Conservation (phyloP, 75 land plant genomes). For the Azolla pinnata region DNA sequence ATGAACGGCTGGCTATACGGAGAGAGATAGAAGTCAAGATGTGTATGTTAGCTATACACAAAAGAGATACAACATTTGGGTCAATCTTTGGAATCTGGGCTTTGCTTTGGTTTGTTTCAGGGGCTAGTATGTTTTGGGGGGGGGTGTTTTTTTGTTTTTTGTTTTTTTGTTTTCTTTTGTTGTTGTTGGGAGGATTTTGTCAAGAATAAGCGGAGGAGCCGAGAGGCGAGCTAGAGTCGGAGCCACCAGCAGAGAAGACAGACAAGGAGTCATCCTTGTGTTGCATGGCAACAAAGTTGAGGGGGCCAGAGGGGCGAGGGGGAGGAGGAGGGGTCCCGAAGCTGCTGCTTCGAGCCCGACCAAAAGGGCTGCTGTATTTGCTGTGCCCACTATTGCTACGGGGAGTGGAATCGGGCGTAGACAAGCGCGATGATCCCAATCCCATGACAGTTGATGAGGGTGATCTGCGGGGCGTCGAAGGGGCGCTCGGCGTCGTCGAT, state of each 20-base stretch:
- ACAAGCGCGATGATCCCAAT: too few species aligned
- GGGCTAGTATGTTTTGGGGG: too few species aligned
- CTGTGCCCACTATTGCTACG: constrained; percentile 3
- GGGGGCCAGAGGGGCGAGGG: constrained; percentile 43
- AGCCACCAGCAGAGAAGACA: constrained; percentile 41
- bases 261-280: constrained; percentile 59
- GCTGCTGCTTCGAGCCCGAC: constrained; percentile 6
- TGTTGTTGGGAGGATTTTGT: not conserved
- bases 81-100: too few species aligned
- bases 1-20: too few species aligned
- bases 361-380: constrained; percentile 8
- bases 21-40: too few species aligned
- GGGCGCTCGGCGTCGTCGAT: not conserved
- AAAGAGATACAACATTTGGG: too few species aligned
- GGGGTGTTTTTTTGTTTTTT: too few species aligned
- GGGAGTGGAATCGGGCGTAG: constrained; percentile 4
- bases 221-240: constrained; percentile 58
- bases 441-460: not conserved
- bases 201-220: constrained; percentile 2
- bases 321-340: too few species aligned
- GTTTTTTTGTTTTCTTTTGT: too few species aligned
- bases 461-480: not conserved
- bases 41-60: too few species aligned
- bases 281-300: constrained; percentile 57
- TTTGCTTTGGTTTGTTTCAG: too few species aligned